Conservation (phyloP, 805 yeast genomes). For the Candida sonorensis region DNA sequence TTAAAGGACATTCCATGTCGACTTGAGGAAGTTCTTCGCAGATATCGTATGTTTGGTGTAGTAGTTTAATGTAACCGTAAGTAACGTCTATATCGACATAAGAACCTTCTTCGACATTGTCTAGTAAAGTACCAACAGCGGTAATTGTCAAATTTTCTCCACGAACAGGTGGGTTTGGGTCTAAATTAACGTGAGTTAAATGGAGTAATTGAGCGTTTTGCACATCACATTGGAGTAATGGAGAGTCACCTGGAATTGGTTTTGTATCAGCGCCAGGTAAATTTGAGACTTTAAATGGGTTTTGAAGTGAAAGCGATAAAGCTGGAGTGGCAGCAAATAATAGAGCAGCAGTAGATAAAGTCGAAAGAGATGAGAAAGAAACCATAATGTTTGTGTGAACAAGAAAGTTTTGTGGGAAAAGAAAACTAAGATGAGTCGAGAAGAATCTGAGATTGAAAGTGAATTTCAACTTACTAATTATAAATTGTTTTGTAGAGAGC, state of each 20-base stretch:
- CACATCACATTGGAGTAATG: conserved; percentile 71
- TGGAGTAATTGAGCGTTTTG: conserved; percentile 55
- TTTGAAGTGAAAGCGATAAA: conserved; percentile 9
- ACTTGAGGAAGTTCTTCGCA: conserved; percentile 84
- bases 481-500: too few relatives aligned
- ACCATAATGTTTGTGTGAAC: conserved; percentile 5
- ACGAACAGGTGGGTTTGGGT: conserved; percentile 85
- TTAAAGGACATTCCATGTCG: conserved; percentile 78
- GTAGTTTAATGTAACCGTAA: conserved; percentile 82
- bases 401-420: too few relatives aligned
- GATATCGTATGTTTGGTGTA: conserved; percentile 86
- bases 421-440: too few relatives aligned
- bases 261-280: conserved; percentile 31
- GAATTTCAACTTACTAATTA: too few relatives aligned
- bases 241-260: conserved; percentile 90
- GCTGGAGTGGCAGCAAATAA: conserved; percentile 4
- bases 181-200: conserved; percentile 50
- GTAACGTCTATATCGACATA: conserved; percentile 92
- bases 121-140: conserved; percentile 60
- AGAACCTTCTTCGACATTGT: conserved; percentile 71
- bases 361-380: conserved; percentile 6
- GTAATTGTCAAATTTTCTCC: conserved; percentile 77
- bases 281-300: conserved; percentile 4
- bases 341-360: too few relatives aligned
- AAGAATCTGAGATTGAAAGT: too few relatives aligned